A percentile compares a stretch with the other conserved stretches of the same genome.
phyloP scores from a whole-genome alignment of 2,329 filamentous ascomycete genomes.

The Aspergillus udagawae region DNA sequence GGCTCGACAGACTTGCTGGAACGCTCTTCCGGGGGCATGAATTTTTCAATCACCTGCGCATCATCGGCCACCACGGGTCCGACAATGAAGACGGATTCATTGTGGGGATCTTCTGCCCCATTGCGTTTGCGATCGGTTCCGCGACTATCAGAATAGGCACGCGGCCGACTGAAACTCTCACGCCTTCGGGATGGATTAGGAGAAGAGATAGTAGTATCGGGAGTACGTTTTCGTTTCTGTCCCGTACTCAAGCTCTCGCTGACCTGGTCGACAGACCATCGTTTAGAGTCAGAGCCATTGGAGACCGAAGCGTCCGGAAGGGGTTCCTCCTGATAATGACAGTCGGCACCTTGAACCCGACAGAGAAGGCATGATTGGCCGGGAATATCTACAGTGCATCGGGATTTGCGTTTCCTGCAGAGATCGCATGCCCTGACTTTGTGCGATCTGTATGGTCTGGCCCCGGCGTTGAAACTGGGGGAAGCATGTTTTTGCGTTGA shows the following conservation, averaged over 20 bases:
- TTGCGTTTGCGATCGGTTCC: slow-evolving; percentile 30
- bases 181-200: slow-evolving; percentile 15
- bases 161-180: slow-evolving; percentile 19
- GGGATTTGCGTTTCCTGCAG: slow-evolving; percentile 58
- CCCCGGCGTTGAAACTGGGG: slow-evolving; percentile 37
- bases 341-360: slow-evolving; percentile 55
- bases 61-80: slow-evolving; percentile 58
- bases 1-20: slow-evolving; percentile 36
- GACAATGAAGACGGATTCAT: slow-evolving; percentile 52
- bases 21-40: slow-evolving; percentile 44
- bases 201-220: slow-evolving; percentile 23
- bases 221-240: slow-evolving; percentile 36
- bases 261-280: slow-evolving; percentile 25
- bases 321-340: slow-evolving; percentile 49
- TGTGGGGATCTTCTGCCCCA: slow-evolving; percentile 33
- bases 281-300: slow-evolving; percentile 22
- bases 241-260: slow-evolving; percentile 21
- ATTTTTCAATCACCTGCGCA: slow-evolving; percentile 58
- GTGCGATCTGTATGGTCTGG: slow-evolving; percentile 59
- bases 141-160: slow-evolving; percentile 25
- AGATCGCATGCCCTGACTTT: slow-evolving; percentile 58
- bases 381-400: slow-evolving; percentile 56
- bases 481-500: slow-evolving; percentile 31
- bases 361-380: slow-evolving; percentile 55
- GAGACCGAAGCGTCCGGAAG: slow-evolving; percentile 22